Evolutionary conservation across 352 stramenopile species (phyloP), one percentile per base, ranked within the genome.

Genomic region (Globisporangium cederbergense): DNA sequence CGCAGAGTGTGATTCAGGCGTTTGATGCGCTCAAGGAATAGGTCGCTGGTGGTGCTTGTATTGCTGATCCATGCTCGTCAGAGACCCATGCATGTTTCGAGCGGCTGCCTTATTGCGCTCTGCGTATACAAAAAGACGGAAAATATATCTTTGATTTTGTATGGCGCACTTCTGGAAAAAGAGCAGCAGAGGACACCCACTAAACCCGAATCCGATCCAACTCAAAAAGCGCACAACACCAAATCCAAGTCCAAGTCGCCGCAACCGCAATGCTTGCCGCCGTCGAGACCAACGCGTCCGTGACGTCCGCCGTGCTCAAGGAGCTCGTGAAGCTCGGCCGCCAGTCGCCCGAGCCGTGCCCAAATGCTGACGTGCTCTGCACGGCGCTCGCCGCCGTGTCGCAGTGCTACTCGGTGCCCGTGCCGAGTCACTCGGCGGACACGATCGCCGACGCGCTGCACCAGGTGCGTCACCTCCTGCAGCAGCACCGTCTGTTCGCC

Each of bases 1-100:
- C 97, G 7, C 58, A 84, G 50, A 75, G 96, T 18, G 89, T 99
- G 13, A 97, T 99, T 65, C 68, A 92, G 64, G 88, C 83, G 1
- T 95, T 91, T 62, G 76, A 94, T 32, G 68, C 68, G 13, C 36
- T 83, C 53, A 78, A 80, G 47, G 74, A 72, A 4, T 64, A n/a
- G n/a, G 34, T 7, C n/a, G 8, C 32, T 36, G 32, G 32, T 36
- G 32, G 32, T 36, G 32, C 32, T 36, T 8, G 32, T 36, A 36
- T 36, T 36, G 32, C 4, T 2, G 3, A 36, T 28, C 25, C 25
- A 28, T 36, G 7, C 32, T 36, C 32, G 32, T 36, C 32, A 36
- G 25, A 28, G 25, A 28, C 25, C 7, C 32, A 5, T 1, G 32
- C 7, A 36, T 36, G 32, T 8, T 5, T 36, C 32, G 32, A 36